These are phyloP conservation scores for Malassezia psittaci DNA, from an alignment of 1,284 basidiomycete genomes.

Conservation along the genomic window DNA sequence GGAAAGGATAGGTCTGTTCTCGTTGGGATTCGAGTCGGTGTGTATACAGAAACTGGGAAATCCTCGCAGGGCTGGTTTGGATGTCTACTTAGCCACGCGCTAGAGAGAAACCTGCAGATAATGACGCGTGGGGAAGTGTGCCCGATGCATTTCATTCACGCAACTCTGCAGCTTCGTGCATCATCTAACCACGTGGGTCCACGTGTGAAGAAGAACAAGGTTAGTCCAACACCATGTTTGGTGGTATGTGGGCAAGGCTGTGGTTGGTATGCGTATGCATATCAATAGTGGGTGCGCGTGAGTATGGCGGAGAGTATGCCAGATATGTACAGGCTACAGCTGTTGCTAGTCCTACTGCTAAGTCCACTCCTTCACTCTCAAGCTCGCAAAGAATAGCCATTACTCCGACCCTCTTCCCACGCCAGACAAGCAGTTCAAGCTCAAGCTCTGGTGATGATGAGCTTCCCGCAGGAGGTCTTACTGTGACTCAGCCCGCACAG, in stretches of 20 bases:
- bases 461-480: constrained; percentile 32
- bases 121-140: background rate
- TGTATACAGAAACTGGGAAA: background rate
- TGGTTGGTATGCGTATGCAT: background rate
- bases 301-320: background rate
- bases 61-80: background rate
- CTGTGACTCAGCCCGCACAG: constrained; percentile 39
- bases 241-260: background rate
- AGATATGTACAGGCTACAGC: no score
- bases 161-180: constrained; percentile 1
- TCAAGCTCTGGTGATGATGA: background rate
- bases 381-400: background rate
- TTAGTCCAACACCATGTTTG: background rate
- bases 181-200: background rate
- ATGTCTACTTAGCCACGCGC: background rate
- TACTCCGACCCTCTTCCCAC: background rate
- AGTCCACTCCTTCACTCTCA: no score
- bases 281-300: background rate
- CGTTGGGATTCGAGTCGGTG: background rate
- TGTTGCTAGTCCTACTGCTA: no score
- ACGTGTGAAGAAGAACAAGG: background rate
- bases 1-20: background rate
- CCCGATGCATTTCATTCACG: background rate
- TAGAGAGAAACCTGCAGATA: background rate
- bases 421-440: background rate